phyloP scores from a whole-genome alignment of 805 yeast species.

The Hanseniaspora lindneri region DNA sequence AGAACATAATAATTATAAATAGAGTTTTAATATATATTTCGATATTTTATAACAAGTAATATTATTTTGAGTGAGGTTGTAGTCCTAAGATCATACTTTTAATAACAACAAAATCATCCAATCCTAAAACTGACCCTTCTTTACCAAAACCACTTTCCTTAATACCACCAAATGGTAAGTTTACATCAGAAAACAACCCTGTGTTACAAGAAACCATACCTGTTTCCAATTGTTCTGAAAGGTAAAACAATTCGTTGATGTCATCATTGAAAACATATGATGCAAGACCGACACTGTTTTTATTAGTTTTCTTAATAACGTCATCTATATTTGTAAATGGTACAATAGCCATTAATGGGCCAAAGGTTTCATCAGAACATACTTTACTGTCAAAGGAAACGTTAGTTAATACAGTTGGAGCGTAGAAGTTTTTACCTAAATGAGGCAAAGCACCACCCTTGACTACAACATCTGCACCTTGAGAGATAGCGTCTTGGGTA shows the following conservation, averaged over 20 bases:
- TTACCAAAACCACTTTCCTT: conserved; percentile 60
- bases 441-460: conserved; percentile 43
- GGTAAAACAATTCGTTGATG: conserved; percentile 38
- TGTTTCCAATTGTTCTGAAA: conserved; percentile 46
- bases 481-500: conserved; percentile 40
- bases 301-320: conserved; percentile 44
- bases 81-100: conserved; percentile 43
- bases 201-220: conserved; percentile 58
- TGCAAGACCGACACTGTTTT: conserved; percentile 46
- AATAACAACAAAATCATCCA: conserved; percentile 47
- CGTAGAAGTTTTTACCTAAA: conserved; percentile 41
- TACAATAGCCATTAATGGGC: conserved; percentile 49
- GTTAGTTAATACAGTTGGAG: conserved; percentile 43
- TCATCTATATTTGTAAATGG: conserved; percentile 44
- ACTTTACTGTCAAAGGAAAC: conserved; percentile 43
- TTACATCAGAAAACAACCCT: conserved; percentile 44
- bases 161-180: conserved; percentile 53
- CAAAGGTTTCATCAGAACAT: conserved; percentile 49
- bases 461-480: conserved; percentile 41
- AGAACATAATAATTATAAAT: too few species aligned
- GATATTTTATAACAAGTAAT: background rate
- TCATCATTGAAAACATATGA: conserved; percentile 47
- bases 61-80: conserved; percentile 19
- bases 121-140: conserved; percentile 52
- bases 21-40: too few species aligned